Base-by-base conservation (phyloP, 2,329 filamentous ascomycete genomes). In the Colletotrichum limetticola region DNA sequence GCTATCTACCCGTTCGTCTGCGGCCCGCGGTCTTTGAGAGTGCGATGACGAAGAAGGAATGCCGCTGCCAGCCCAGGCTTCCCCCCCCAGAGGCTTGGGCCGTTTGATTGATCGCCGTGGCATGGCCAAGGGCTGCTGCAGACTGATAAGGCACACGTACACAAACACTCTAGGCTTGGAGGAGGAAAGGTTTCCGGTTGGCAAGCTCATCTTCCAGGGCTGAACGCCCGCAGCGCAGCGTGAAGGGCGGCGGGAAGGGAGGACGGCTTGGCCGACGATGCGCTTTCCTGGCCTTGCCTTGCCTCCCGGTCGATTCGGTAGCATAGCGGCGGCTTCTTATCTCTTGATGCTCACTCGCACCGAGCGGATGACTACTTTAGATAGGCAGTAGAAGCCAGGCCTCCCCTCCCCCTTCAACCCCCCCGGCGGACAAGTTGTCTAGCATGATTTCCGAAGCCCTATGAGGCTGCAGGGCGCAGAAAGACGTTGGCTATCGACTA, bases 171-270 rank as follows among this genome's bases (percentile, higher is more conserved):
- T 49, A 52, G 60, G 37, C n/a, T 28, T 16, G 46, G n/a, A 14
- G 19, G 19, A 52, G 16, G 24, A 26, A 52, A 28, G 66, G 35
- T n/a, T 32, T 66, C 22, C n/a, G 37, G 55, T 52, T 49, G 16
- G 42, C 42, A 66, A 30, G 22, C n/a, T 42, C 32, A 12, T n/a
- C 16, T 53, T 24, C 37, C 60, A 70, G 60, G 70, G 70, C 70
- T 72, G 70, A 72, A 65, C 66, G 70, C 66, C 66, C 66, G 70
- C 70, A 70, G 57, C 35, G 70, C 70, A 70, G 57, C 28, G 24
- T 28, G 11, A 14, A 35, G 63, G 35, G 57, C 35, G 56, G 14
- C 37, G 37, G 37, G 37, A 42, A 42, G 37, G 22, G 32, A 58
- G 65, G n/a, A 58, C 19, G 60, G 66, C 60, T 60, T 70, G 60